These are phyloP conservation scores for Cymbopogon citratus DNA, from an alignment of 176 grass and related monocot genomes.

Conservation along the genomic window DNA sequence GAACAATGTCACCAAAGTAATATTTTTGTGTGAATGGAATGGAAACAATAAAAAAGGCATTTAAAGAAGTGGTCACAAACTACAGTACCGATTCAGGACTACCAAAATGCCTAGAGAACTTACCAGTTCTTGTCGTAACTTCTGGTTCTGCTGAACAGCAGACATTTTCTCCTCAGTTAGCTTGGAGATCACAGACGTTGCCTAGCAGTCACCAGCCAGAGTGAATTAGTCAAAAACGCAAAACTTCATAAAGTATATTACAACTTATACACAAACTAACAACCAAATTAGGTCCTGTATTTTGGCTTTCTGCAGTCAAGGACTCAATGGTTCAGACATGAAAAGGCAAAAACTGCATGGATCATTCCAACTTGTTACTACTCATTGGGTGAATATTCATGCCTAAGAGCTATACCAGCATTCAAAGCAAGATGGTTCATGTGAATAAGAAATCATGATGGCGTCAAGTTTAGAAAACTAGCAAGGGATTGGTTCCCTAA, in stretches of 20 bases:
- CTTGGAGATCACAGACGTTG: conserved; percentile 53
- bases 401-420: background rate
- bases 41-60: background rate
- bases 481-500: background rate
- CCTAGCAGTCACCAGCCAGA: conserved; percentile 33
- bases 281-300: conserved; percentile 4
- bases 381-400: background rate
- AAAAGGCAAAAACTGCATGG: background rate
- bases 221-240: background rate
- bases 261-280: background rate
- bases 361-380: background rate
- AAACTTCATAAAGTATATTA: background rate
- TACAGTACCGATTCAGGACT: background rate
- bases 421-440: conserved; percentile 11
- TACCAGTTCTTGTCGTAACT: conserved; percentile 89
- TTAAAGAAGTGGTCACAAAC: background rate
- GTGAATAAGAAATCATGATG: background rate
- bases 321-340: background rate
- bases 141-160: conserved; percentile 86
- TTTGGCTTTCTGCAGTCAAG: conserved; percentile 15
- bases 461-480: background rate
- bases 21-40: background rate
- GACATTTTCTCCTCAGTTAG: conserved; percentile 78
- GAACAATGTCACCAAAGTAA: background rate
- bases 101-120: conserved; percentile 16